Evolutionary conservation across 164 flowering plant species (phyloP), one percentile per base, ranked within the genome.

Genomic region (Magnolia officinalis): DNA sequence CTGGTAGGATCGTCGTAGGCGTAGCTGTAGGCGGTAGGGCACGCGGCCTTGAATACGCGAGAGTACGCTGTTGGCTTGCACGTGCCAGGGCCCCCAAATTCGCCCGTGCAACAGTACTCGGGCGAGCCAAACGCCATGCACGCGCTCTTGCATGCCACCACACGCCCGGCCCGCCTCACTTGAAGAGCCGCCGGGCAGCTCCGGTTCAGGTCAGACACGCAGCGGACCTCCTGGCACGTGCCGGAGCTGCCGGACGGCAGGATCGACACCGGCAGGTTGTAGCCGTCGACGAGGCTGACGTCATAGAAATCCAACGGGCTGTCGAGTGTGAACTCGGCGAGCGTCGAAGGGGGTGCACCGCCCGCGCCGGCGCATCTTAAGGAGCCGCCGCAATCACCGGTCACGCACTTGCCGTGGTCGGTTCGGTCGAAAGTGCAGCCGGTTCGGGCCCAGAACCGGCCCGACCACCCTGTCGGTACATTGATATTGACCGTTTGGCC

Each of bases 251-350:
- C 92, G 0, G 77, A 77, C 1, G 84, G 83, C 69, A 87, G 90
- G 1, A 94, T 85, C 7, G 88, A 6, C 90, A 94, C 81, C 0
- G 93, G 92, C 11, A 94, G 20, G 65, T 94, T 94, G 86, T 88
- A 94, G 16, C 98, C 98, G 71, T 94, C 98, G 1, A 94, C 98
- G 3, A 92, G 87, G 85, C 96, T 90, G 16, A 91, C 96, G 78
- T 92, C 97, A 50, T 91, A 94, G 76, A 91, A 91, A 74, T 92
- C 97, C 75, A 74, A 83, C 11, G 18, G 18, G 16, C 88, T 77
- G 18, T 86, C 88, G 58, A 90, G 75, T 0, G 90, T 87, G 89
- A 91, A 90, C 74, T 91, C 92, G 0, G 92, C 96, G 0, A 91
- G 82, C 2, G 93, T 89, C 0, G 89, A 88, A 0, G 93, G 96